Evolutionary conservation across 805 yeast species (phyloP).

Genomic region (Metschnikowia dekortorum): DNA sequence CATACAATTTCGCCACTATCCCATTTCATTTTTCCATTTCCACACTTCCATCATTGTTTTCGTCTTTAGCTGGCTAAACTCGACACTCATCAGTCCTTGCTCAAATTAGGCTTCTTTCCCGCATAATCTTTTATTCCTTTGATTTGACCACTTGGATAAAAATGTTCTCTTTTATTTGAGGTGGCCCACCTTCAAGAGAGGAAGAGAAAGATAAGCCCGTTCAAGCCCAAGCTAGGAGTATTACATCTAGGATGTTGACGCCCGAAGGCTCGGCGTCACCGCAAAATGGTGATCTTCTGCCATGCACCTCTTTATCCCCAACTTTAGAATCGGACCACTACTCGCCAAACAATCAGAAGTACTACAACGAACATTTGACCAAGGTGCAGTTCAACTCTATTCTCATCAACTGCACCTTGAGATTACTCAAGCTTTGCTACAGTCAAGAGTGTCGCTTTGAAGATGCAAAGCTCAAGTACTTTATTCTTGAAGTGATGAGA

Average conservation of each 20-base stretch:
- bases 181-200: constrained; percentile 1
- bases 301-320: constrained; percentile 4
- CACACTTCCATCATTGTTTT: neutral
- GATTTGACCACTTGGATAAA: neutral
- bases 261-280: constrained; percentile 14
- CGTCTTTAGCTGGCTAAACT: constrained; percentile 4
- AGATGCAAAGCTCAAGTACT: constrained; percentile 22
- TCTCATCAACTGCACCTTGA: constrained; percentile 33
- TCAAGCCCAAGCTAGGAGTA: neutral
- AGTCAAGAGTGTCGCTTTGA: constrained; percentile 9
- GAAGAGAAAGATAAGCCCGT: constrained; percentile 1
- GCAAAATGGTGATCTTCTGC: constrained; percentile 9
- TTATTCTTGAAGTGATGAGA: constrained; percentile 39
- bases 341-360: constrained; percentile 36
- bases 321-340: constrained; percentile 14
- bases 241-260: constrained; percentile 8
- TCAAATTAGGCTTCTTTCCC: neutral
- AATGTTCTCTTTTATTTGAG: constrained; percentile 7
- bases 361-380: constrained; percentile 36
- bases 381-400: constrained; percentile 39
- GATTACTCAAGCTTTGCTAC: constrained; percentile 33
- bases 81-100: neutral
- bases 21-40: too few species aligned
- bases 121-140: neutral
- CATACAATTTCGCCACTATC: too few species aligned